Percentiles rank a stretch among this genome's conserved stretches.
These are phyloP conservation scores for Setomelanomma holmii DNA, from an alignment of 2,329 filamentous ascomycete species.

Conservation along the genomic window DNA sequence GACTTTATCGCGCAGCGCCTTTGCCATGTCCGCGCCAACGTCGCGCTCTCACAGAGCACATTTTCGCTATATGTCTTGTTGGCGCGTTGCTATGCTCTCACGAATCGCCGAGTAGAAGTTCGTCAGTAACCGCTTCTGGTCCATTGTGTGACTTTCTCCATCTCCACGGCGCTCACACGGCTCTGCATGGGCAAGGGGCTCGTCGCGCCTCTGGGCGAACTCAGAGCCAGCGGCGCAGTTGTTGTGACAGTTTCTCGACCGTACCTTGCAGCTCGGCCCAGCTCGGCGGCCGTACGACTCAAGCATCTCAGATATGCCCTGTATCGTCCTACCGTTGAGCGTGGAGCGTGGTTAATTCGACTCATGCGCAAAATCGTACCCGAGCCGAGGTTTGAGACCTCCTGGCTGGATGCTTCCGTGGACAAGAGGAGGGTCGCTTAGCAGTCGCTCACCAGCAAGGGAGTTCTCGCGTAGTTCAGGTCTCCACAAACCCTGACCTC, in stretches of 20 bases:
- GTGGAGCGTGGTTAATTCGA: conserved; percentile 23
- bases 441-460: conserved; percentile 5
- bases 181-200: conserved; percentile 44
- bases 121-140: conserved; percentile 26
- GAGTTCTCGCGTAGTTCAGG: conserved; percentile 1
- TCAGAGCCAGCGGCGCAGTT: conserved; percentile 34
- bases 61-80: conserved; percentile 18
- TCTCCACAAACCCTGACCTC: conserved; percentile 6
- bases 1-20: conserved; percentile 30
- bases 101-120: conserved; percentile 31
- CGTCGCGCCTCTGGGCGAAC: conserved; percentile 35
- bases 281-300: conserved; percentile 35
- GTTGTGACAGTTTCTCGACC: conserved; percentile 13
- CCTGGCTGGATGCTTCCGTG: not conserved
- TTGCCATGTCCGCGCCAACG: conserved; percentile 22
- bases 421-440: conserved; percentile 6
- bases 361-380: conserved; percentile 17
- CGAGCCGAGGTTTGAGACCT: conserved; percentile 14
- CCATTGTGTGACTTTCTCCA: conserved; percentile 30
- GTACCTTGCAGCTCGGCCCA: conserved; percentile 45
- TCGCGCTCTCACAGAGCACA: conserved; percentile 14
- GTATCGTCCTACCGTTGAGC: conserved; percentile 27
- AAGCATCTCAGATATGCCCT: conserved; percentile 34
- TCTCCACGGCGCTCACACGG: conserved; percentile 32
- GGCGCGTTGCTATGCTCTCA: conserved; percentile 16